phyloP scores from a whole-genome alignment of 1,284 basidiomycete genomes.

The Phellopilus nigrolimitatus region DNA sequence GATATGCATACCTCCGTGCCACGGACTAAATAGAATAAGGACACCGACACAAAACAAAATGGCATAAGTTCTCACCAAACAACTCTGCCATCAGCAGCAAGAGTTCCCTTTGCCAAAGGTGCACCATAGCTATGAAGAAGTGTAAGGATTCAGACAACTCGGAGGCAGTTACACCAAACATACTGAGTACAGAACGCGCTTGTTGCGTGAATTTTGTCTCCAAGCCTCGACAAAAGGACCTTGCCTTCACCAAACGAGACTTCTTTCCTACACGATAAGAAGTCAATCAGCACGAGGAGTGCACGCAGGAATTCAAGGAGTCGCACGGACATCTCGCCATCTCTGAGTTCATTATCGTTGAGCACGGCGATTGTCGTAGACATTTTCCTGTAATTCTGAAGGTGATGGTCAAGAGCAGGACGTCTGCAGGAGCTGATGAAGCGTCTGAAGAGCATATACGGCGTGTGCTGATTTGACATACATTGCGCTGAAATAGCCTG shows the following conservation, averaged over 20 bases:
- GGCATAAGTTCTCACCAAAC: conserved; percentile 64
- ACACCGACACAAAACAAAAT: neutral
- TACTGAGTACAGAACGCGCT: conserved; percentile 89
- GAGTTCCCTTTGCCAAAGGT: conserved; percentile 77
- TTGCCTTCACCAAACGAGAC: conserved; percentile 79
- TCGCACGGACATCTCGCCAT: conserved; percentile 67
- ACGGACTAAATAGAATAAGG: conserved; percentile 49
- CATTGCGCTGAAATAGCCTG: too few relatives aligned
- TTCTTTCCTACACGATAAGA: too few relatives aligned
- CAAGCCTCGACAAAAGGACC: conserved; percentile 75
- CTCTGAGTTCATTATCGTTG: conserved; percentile 59
- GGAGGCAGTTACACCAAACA: conserved; percentile 5
- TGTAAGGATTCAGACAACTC: neutral
- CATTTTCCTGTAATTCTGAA: conserved; percentile 26
- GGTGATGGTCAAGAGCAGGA: neutral
- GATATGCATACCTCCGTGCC: conserved; percentile 72
- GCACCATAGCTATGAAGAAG: conserved; percentile 42
- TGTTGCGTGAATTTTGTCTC: conserved; percentile 73
- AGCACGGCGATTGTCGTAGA: conserved; percentile 58
- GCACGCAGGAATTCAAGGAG: neutral
- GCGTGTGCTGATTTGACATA: too few relatives aligned
- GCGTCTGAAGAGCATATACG: neutral
- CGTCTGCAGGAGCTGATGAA: neutral
- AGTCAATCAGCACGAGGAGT: neutral
- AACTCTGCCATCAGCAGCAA: conserved; percentile 75